These are phyloP conservation scores for Aspergillus sp. DNA, from an alignment of 2,329 filamentous ascomycete genomes.

Conservation along the genomic window DNA sequence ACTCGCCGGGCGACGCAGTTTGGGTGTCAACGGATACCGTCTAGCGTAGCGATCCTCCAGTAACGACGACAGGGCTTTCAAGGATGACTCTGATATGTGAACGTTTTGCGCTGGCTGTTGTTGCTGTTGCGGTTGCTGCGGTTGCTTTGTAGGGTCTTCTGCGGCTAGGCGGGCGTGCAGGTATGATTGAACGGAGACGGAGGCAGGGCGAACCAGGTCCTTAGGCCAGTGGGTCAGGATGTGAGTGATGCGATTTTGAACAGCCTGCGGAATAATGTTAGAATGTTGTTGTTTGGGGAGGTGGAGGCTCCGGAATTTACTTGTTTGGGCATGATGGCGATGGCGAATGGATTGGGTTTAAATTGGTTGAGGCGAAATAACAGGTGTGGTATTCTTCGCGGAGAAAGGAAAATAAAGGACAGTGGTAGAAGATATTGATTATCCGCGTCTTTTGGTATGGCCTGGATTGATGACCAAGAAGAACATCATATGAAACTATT, in stretches of 20 bases:
- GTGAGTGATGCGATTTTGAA: conserved; percentile 34
- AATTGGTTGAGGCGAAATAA: neutral
- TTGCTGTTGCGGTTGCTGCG: conserved; percentile 5
- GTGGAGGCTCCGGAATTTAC: conserved; percentile 12
- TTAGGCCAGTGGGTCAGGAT: conserved; percentile 42
- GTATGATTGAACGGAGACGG: conserved; percentile 41
- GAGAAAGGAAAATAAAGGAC: no score
- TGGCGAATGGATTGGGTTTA: neutral
- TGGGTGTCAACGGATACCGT: conserved; percentile 44
- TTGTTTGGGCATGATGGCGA: conserved; percentile 21
- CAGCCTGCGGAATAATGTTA: conserved; percentile 13
- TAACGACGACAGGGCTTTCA: conserved; percentile 58
- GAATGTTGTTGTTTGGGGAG: conserved; percentile 2
- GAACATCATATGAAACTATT: neutral
- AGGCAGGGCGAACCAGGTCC: conserved; percentile 40
- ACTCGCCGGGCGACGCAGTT: conserved; percentile 46
- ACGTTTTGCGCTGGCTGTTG: conserved; percentile 8
- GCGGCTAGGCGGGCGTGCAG: conserved; percentile 28
- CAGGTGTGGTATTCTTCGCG: no score
- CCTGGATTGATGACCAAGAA: no score
- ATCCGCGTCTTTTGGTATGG: no score
- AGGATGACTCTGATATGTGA: conserved; percentile 29
- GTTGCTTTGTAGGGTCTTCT: conserved; percentile 13
- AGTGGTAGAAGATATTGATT: no score
- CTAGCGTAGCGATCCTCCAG: conserved; percentile 55